A percentile compares a stretch with the other conserved stretches of the same genome.
Conservation (phyloP, 2,329 filamentous ascomycete species). For the Aspergillus flavus region DNA sequence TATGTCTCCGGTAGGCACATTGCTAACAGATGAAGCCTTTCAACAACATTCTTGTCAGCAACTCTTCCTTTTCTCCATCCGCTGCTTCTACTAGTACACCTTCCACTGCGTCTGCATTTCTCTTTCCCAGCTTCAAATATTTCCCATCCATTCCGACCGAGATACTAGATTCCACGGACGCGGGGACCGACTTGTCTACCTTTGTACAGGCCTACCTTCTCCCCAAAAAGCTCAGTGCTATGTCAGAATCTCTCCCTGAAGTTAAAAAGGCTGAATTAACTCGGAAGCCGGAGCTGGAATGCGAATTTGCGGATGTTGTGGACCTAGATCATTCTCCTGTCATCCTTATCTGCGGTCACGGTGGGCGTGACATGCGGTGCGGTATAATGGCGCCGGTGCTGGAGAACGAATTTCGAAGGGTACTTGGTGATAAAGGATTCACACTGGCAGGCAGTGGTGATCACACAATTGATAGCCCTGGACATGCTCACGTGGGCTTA, state of each 20-base stretch:
- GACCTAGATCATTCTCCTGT: constrained; percentile 61
- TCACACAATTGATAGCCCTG: constrained; percentile 29
- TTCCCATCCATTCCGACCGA: constrained; percentile 70
- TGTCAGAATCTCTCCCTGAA: constrained; percentile 36
- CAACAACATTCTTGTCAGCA: constrained; percentile 76
- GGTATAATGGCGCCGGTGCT: constrained; percentile 78
- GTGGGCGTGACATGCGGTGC: constrained; percentile 77
- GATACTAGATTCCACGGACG: constrained; percentile 46
- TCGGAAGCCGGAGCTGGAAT: constrained; percentile 53
- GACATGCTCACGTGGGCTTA: constrained; percentile 43
- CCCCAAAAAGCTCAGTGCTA: constrained; percentile 35
- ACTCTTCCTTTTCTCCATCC: constrained; percentile 70
- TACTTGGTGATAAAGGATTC: constrained; percentile 35
- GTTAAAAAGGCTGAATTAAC: constrained; percentile 37
- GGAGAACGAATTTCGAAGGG: constrained; percentile 65
- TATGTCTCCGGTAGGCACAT: neutral
- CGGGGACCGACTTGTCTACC: constrained; percentile 37
- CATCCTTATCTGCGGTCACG: constrained; percentile 86
- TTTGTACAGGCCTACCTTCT: constrained; percentile 51
- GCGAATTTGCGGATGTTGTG: constrained; percentile 59
- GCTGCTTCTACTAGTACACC: constrained; percentile 31
- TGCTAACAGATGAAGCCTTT: constrained; percentile 64
- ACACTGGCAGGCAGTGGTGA: constrained; percentile 21
- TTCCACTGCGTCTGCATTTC: constrained; percentile 62
- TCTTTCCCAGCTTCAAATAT: constrained; percentile 83